Evolutionary conservation across 129 eudicot species (phyloP).

Genomic region (Scalesia atractyloides): DNA sequence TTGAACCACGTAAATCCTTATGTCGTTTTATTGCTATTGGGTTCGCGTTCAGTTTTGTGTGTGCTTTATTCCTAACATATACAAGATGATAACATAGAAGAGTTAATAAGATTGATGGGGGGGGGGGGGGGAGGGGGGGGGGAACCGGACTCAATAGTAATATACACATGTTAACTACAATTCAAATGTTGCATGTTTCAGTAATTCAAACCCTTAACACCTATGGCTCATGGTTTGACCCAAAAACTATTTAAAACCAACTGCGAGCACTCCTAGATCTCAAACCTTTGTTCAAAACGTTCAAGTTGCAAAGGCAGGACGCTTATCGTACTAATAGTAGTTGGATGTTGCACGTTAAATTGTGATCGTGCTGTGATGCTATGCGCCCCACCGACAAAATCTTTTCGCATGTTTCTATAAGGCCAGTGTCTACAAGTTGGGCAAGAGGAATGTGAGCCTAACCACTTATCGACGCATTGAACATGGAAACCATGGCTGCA

Average conservation of each 20-base stretch:
- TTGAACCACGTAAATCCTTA: too few relatives aligned
- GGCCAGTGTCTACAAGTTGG: conserved; percentile 87
- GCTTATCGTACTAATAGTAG: conserved; percentile 26
- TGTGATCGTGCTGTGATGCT: conserved; percentile 17
- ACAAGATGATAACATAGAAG: too few relatives aligned
- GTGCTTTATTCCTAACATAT: too few relatives aligned
- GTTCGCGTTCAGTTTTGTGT: too few relatives aligned
- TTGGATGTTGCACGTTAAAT: conserved; percentile 4
- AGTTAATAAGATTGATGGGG: too few relatives aligned
- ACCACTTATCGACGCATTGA: conserved; percentile 74
- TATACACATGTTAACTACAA: too few relatives aligned
- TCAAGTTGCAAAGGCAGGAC: conserved; percentile 64
- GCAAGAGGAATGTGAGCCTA: conserved; percentile 73
- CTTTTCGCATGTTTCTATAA: conserved; percentile 65
- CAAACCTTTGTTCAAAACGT: conserved; percentile 34
- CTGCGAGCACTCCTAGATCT: not conserved
- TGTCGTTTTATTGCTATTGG: too few relatives aligned
- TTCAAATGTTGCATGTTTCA: too few relatives aligned
- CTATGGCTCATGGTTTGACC: not conserved
- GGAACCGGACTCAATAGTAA: too few relatives aligned
- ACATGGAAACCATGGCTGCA: conserved; percentile 85
- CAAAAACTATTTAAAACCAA: not conserved
- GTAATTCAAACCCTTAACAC: too few relatives aligned
- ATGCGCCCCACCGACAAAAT: conserved; percentile 33
- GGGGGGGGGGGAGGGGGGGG: too few relatives aligned